Conservation (phyloP, 75 land plant species). For the Azolla pinnata region DNA sequence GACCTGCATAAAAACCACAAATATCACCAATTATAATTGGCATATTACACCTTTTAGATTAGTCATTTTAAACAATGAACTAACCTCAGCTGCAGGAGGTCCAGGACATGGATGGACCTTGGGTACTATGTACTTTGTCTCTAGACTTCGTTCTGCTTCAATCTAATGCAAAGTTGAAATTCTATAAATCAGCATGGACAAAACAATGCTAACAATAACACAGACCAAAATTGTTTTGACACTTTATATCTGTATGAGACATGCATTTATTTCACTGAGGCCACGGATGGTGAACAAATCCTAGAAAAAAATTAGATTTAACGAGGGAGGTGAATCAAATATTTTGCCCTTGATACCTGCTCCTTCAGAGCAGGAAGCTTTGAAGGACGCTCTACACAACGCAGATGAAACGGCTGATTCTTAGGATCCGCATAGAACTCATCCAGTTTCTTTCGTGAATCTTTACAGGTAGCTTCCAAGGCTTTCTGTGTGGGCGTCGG, state of each 20-base stretch:
- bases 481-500: constrained; percentile 9
- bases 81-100: constrained; percentile 5
- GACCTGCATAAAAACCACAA: constrained; percentile 11
- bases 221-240: too few species aligned
- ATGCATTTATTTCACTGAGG: too few species aligned
- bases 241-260: too few species aligned
- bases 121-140: constrained; percentile 9
- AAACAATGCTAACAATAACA: too few species aligned
- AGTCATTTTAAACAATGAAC: not conserved
- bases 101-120: constrained; percentile 4
- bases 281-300: too few species aligned
- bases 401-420: constrained; percentile 13
- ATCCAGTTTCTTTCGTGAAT: constrained; percentile 1
- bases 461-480: constrained; percentile 2
- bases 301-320: too few species aligned
- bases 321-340: too few species aligned
- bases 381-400: constrained; percentile 9
- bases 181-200: too few species aligned
- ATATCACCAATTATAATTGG: not conserved
- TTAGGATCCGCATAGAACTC: constrained; percentile 12
- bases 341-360: constrained; percentile 10
- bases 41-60: not conserved
- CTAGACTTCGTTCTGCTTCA: constrained; percentile 1
- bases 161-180: too few species aligned
- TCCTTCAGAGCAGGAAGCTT: constrained; percentile 6